Base-by-base conservation (phyloP, 257 asterid species). In the Salvia miltiorrhiza region DNA sequence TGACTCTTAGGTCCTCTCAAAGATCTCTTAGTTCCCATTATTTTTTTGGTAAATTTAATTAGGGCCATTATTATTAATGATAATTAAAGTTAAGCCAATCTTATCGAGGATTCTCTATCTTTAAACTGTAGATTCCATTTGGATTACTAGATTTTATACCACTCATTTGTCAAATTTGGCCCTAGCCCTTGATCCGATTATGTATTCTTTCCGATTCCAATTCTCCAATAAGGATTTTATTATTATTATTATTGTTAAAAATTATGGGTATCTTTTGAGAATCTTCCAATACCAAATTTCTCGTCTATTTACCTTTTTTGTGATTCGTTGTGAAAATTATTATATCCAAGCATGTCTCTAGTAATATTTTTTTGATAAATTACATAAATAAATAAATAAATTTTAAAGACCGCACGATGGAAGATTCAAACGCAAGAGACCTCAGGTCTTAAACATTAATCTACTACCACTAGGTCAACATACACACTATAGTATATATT, bases 141-240 rank as follows among this genome's bases (percentile, higher is more conserved):
- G 76, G 88, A 82, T 85, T 75, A 65, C 70, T 73, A 82, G 83
- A 77, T 80, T 71, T 80, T 73, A 78, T 78, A 72, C 84, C 79
- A 55, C 63, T 56, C 57, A 62, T 63, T 77, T 73, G 67, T 74
- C 69, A 69, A 77, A 49, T 43, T 61, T 56, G 61, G 70, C 32
- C 73, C 76, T 49, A 20, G 26, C 65, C 58, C 57, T 41, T 45
- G 76, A 76, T 75, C 70, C 61, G 70, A 65, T 74, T 43, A 56
- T 40, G 47, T 58, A 71, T 69, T 67, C 50, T 32, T 55, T 44
- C 43, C 3, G 49, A 69, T 74, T 79, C 65, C 73, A 30, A 74
- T 75, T 75, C 80, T 67, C 73, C 79, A 81, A 63, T 73, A 55
- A 54, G 47, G 35, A 53, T 47, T 30, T 63, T 26, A 32, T 24